Evolutionary conservation across 1,284 basidiomycete species (phyloP), one percentile per base, ranked within the genome.

Genomic region (Ustilago nuda): DNA sequence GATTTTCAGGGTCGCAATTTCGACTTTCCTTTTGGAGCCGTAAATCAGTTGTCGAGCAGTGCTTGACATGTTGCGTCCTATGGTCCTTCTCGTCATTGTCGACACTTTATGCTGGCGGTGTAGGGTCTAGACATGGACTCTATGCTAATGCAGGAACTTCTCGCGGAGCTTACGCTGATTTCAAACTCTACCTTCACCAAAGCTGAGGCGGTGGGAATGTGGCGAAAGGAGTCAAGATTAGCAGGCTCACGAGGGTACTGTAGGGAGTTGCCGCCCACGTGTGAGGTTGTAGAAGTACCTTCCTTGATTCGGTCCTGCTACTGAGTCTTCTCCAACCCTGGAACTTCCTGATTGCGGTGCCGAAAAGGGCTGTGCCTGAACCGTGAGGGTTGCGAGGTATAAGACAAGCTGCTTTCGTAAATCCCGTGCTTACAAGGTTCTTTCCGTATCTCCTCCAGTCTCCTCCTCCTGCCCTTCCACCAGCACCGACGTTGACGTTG

Each of bases 211-310:
- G 27, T 1, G 5, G 51, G 36, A 48, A 41, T 35, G 11, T 6
- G 39, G 39, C 17, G 39, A 41, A 11, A 15, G 39, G 13, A 15
- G 4, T 15, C 13, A 41, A 2, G 6, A 19, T 45, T 19, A 37
- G 43, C 43, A 19, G 7, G n/a, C n/a, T 8, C 6, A 11, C 7
- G 19, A 45, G 17, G 48, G 27, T 27, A 27, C 23, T 27, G 23
- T 30, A 50, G 48, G 30, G 48, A 30, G 36, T 30, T 46, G 41
- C 56, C 51, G 56, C 51, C 57, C 57, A 58, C 53, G 56, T 61
- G 60, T 59, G 50, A 50, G 39, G 17, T 15, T 48, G 66, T 69
- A 63, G 60, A 69, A 63, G 61, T 36, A 69, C 51, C 61, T 63
- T 63, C 61, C 43, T 62, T 23, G 2, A 17, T 12, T n/a, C 27